phyloP scores from a whole-genome alignment of 1,284 basidiomycete species.

The Cryptococcus floricola region DNA sequence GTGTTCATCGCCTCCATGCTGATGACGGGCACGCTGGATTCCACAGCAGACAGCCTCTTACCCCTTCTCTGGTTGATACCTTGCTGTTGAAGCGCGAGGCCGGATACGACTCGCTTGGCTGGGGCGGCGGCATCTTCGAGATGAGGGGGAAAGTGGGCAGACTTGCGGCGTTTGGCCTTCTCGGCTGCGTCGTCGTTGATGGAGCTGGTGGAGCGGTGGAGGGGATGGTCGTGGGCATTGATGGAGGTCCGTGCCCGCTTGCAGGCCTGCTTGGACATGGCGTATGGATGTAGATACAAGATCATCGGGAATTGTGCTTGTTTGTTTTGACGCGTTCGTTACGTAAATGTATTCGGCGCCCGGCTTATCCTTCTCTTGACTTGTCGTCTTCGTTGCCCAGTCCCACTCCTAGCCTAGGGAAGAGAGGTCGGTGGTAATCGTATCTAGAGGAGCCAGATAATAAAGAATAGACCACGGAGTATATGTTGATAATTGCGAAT shows the following conservation, averaged over 20 bases:
- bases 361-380: too few relatives aligned
- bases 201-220: neutral
- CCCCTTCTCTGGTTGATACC: slow-evolving; percentile 13
- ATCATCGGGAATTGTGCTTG: too few relatives aligned
- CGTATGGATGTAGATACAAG: too few relatives aligned
- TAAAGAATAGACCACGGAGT: too few relatives aligned
- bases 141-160: slow-evolving; percentile 37
- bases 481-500: too few relatives aligned
- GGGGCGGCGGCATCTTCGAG: neutral
- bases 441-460: too few relatives aligned
- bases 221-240: neutral
- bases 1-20: slow-evolving; percentile 73
- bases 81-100: slow-evolving; percentile 22
- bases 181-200: slow-evolving; percentile 43
- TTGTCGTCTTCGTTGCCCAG: too few relatives aligned
- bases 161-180: slow-evolving; percentile 36
- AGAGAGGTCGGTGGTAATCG: too few relatives aligned
- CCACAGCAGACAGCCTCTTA: slow-evolving; percentile 38
- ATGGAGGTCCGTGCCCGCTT: neutral
- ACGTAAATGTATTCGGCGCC: too few relatives aligned
- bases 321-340: too few relatives aligned
- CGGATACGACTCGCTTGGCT: slow-evolving; percentile 29
- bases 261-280: neutral
- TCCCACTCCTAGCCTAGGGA: too few relatives aligned
- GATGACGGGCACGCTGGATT: slow-evolving; percentile 27